Base-by-base conservation (phyloP, 768 basidiomycete genomes). In the Trametes gibbosa region DNA sequence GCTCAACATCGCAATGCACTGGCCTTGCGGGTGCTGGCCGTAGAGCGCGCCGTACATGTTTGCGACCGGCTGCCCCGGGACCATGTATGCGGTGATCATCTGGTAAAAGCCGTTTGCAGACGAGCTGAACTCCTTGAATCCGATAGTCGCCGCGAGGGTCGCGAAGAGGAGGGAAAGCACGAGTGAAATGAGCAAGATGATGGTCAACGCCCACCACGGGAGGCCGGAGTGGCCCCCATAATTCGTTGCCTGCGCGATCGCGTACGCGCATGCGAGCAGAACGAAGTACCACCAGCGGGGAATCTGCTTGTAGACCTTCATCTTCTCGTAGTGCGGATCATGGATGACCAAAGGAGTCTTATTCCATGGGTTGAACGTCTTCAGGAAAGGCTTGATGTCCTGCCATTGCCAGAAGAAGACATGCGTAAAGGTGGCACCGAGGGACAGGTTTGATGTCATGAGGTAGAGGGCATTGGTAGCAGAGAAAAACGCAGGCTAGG, bases 121-220 rank as follows among this genome's bases (percentile, higher is more conserved):
- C 55, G 64, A 54, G 63, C 21, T 60, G 58, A 66, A 64, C 63
- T 66, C 61, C 40, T 65, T 56, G 66, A 72, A 72, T 17, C 68
- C 67, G 53, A 68, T 66, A 27, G 67, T 69, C 14, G 66, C 68
- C 13, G 68, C 69, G 54, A 82, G 79, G 67, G 85, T 87, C 8
- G 86, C 73, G 54, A 83, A 78, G 68, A 86, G 84, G 9, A 84
- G 75, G 54, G 84, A 72, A 63, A 79, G 81, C 51, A 83, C 63
- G 24, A 75, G 67, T 0, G 84, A 78, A 58, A 88, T 73, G 45
- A 85, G 67, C 39, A 87, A 68, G 29, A 79, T 75, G 23, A 85
- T 77, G 46, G 81, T 73, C 50, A 84, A 50, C 29, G 69, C 73
- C 58, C 66, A 80, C 84, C 84, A 85, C 17, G 84, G 84, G 48